Conservation (phyloP, 2,329 filamentous ascomycete species). For the Exserohilum rostratum region DNA sequence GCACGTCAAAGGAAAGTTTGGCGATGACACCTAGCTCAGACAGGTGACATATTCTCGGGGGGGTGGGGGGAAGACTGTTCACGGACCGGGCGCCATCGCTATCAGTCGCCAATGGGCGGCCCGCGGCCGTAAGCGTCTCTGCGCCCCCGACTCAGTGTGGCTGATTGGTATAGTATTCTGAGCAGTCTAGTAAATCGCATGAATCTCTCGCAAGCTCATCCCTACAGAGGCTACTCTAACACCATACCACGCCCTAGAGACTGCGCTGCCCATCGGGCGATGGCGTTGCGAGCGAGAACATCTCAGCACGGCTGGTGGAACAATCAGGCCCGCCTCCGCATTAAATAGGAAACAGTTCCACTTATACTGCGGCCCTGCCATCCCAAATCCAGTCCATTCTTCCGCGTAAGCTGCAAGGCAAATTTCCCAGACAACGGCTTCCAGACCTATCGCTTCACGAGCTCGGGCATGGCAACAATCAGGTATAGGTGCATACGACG, state of each 20-base stretch:
- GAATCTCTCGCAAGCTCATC: background rate
- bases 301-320: background rate
- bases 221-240: background rate
- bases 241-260: background rate
- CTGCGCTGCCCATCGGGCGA: background rate
- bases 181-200: background rate
- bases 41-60: background rate
- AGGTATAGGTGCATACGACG: background rate
- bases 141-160: background rate
- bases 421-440: background rate
- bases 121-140: slow-evolving; percentile 3
- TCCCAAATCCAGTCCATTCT: background rate
- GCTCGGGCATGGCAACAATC: background rate
- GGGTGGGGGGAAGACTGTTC: background rate
- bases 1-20: slow-evolving; percentile 1
- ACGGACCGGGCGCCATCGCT: slow-evolving; percentile 5
- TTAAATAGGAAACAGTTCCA: background rate
- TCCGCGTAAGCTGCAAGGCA: background rate
- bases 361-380: background rate
- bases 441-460: background rate
- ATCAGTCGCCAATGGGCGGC: slow-evolving; percentile 1
- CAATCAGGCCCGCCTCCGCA: background rate
- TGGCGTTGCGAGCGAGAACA: background rate
- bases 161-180: background rate
- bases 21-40: background rate